phyloP scores from a whole-genome alignment of 2,329 filamentous ascomycete species.

The Apiospora pterosperma region DNA sequence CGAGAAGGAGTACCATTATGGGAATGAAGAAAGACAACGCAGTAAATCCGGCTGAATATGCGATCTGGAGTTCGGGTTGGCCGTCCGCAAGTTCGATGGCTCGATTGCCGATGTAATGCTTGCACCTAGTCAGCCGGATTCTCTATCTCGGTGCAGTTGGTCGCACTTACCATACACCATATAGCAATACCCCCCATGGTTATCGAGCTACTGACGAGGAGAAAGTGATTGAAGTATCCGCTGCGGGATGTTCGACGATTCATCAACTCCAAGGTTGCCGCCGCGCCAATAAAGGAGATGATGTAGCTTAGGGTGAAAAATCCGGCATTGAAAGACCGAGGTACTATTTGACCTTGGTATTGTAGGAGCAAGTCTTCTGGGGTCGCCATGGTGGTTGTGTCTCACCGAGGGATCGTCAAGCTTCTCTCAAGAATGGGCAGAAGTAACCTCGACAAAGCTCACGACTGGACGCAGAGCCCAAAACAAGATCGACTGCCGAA shows the following conservation, averaged over 20 bases:
- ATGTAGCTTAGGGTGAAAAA: constrained; percentile 72
- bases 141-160: neutral
- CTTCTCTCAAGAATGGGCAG: neutral
- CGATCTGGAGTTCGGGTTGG: constrained; percentile 61
- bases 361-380: constrained; percentile 30
- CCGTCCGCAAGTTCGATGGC: constrained; percentile 70
- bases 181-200: constrained; percentile 73
- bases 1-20: constrained; percentile 67
- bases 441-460: neutral
- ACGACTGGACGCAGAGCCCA: neutral
- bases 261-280: constrained; percentile 77
- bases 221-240: constrained; percentile 65
- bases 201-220: constrained; percentile 61
- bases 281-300: constrained; percentile 73
- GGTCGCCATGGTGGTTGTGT: constrained; percentile 20
- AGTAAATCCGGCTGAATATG: constrained; percentile 70
- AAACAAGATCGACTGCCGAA: neutral
- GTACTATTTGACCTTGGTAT: constrained; percentile 44
- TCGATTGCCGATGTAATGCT: constrained; percentile 79
- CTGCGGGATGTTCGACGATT: constrained; percentile 69
- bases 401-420: neutral
- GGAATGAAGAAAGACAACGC: constrained; percentile 77
- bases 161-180: constrained; percentile 62
- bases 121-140: constrained; percentile 38
- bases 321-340: constrained; percentile 49